A percentile compares a stretch with the other conserved stretches of the same genome.
phyloP scores from a whole-genome alignment of 2,329 filamentous ascomycete species.

The Chrysoporthe puriensis region DNA sequence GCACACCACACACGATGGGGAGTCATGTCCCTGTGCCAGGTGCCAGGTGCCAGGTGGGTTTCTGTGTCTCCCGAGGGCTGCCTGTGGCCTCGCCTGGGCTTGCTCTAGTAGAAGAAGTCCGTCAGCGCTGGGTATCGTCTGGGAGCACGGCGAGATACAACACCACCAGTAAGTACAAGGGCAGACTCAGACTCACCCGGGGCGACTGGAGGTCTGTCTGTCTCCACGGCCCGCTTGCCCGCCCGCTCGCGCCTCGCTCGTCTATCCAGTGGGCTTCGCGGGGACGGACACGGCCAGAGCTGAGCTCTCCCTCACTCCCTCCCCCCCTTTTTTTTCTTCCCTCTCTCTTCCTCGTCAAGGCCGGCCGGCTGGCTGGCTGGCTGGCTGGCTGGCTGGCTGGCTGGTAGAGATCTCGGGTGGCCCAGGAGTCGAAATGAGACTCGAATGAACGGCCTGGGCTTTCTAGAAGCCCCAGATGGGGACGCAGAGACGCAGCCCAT shows the following conservation, averaged over 20 bases:
- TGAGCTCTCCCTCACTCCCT: background rate
- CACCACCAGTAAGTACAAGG: background rate
- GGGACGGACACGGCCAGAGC: background rate
- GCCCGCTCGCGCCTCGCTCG: background rate
- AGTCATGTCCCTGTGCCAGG: constrained; percentile 13
- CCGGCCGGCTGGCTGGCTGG: no score
- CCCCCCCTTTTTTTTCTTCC: no score
- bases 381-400: no score
- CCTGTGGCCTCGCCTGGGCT: constrained; percentile 14
- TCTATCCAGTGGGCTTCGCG: background rate
- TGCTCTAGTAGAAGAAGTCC: background rate
- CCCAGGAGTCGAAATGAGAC: background rate
- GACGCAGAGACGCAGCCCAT: constrained; percentile 7
- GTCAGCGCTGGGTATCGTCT: background rate
- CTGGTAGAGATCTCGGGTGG: background rate
- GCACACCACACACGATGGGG: constrained; percentile 7
- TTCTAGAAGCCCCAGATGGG: background rate
- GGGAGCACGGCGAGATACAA: background rate
- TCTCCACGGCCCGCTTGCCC: no score
- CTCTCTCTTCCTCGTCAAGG: background rate
- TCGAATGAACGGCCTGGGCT: background rate
- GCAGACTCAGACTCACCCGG: background rate
- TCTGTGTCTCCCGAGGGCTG: constrained; percentile 23
- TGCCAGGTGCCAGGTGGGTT: constrained; percentile 9
- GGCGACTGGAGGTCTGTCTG: no score